phyloP scores from a whole-genome alignment of 2,329 filamentous ascomycete species.

The Hawksworthiomyces lignivorus region DNA sequence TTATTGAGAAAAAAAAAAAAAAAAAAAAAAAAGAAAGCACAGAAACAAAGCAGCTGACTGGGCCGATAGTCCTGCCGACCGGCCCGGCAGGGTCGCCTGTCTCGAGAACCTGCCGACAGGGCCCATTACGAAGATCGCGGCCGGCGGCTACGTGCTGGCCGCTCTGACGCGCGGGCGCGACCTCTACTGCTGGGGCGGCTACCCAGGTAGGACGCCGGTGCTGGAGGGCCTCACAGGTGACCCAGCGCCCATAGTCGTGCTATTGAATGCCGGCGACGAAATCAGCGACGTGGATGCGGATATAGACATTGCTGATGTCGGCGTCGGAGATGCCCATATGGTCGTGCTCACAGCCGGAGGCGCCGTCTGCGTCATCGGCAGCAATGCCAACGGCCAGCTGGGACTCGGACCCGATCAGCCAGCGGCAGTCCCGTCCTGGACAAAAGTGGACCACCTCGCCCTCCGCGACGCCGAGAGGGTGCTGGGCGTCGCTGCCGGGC shows the following conservation, averaged over 20 bases:
- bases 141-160: conserved; percentile 49
- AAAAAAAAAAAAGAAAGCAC: too few relatives aligned
- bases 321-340: conserved; percentile 51
- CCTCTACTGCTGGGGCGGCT: conserved; percentile 55
- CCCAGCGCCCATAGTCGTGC: conserved; percentile 39
- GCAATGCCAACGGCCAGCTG: conserved; percentile 52
- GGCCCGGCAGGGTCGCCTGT: conserved; percentile 38
- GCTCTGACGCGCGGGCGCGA: conserved; percentile 51
- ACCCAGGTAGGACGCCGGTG: conserved; percentile 20
- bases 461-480: conserved; percentile 21
- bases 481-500: conserved; percentile 40
- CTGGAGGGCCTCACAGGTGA: conserved; percentile 18
- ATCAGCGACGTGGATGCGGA: conserved; percentile 32
- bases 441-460: conserved; percentile 29
- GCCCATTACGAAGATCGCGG: conserved; percentile 44
- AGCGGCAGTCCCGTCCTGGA: too few relatives aligned
- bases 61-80: conserved; percentile 39
- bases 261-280: conserved; percentile 39
- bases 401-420: too few relatives aligned
- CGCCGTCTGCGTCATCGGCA: conserved; percentile 47
- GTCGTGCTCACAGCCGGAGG: conserved; percentile 43
- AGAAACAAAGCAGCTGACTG: too few relatives aligned
- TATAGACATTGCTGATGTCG: conserved; percentile 48
- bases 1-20: too few relatives aligned
- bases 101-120: conserved; percentile 43